Conservation (phyloP, 345 rosid species). For the Gossypium longicalyx region DNA sequence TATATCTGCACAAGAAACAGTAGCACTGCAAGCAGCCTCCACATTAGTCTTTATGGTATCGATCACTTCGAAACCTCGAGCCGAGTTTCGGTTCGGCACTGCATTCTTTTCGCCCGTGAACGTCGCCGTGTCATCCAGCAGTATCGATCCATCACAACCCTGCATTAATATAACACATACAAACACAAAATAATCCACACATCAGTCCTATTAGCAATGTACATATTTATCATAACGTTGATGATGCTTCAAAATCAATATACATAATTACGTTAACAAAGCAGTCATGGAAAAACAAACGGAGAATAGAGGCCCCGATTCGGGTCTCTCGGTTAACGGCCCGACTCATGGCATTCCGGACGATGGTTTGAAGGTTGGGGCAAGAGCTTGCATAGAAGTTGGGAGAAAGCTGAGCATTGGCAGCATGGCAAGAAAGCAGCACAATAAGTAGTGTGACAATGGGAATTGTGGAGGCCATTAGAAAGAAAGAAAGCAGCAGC, state of each 20-base stretch:
- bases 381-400: constrained; percentile 35
- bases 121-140: constrained; percentile 32
- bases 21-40: constrained; percentile 30
- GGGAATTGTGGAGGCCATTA: background rate
- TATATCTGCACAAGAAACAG: constrained; percentile 40
- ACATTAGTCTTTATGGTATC: constrained; percentile 33
- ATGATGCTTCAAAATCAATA: background rate
- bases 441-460: background rate
- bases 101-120: constrained; percentile 40
- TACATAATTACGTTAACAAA: constrained; percentile 33
- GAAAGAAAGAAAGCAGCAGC: background rate
- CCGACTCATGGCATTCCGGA: constrained; percentile 22
- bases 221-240: background rate
- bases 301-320: constrained; percentile 42
- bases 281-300: constrained; percentile 54
- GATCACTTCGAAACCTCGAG: constrained; percentile 32
- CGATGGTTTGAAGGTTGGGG: constrained; percentile 28
- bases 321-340: constrained; percentile 32
- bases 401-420: constrained; percentile 36
- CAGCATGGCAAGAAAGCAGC: background rate
- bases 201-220: background rate
- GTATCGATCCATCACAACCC: constrained; percentile 40
- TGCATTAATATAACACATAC: constrained; percentile 1
- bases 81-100: constrained; percentile 27
- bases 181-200: background rate